Percentiles rank a stretch among this genome's conserved stretches.
Conservation (phyloP, 768 basidiomycete genomes). For the Brasilioporus rufonigricans region DNA sequence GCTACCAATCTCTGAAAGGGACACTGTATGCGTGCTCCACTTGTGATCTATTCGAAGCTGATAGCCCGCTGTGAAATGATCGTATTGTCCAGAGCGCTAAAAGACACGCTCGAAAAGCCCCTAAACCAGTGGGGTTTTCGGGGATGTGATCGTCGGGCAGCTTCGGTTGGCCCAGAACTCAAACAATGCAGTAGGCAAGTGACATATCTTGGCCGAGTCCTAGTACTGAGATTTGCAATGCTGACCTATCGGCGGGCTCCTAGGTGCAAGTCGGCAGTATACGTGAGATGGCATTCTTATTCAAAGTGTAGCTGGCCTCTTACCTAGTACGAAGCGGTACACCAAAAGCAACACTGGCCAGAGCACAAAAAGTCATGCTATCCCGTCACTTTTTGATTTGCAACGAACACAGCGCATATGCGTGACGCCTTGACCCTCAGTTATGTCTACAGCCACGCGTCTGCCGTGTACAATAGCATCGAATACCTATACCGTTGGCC, state of each 20-base stretch:
- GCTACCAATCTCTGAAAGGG: slow-evolving; percentile 32
- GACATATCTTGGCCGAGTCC: neutral
- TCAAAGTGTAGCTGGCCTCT: neutral
- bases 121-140: slow-evolving; percentile 34
- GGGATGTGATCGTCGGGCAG: slow-evolving; percentile 22
- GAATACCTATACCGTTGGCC: neutral
- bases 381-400: slow-evolving; percentile 29
- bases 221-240: neutral
- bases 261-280: slow-evolving; percentile 43
- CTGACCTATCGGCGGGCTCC: neutral
- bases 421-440: neutral
- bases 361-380: slow-evolving; percentile 37
- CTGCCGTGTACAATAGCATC: neutral
- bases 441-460: neutral
- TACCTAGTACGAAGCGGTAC: slow-evolving; percentile 34
- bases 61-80: slow-evolving; percentile 26
- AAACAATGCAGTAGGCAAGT: slow-evolving; percentile 39
- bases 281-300: slow-evolving; percentile 32
- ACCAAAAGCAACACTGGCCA: slow-evolving; percentile 39
- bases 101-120: slow-evolving; percentile 27
- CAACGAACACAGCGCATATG: neutral
- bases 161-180: slow-evolving; percentile 21
- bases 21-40: slow-evolving; percentile 23
- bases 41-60: neutral
- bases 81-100: slow-evolving; percentile 29